These are phyloP conservation scores for Pythium folliculosum DNA, from an alignment of 352 stramenopile species.

Conservation along the genomic window DNA sequence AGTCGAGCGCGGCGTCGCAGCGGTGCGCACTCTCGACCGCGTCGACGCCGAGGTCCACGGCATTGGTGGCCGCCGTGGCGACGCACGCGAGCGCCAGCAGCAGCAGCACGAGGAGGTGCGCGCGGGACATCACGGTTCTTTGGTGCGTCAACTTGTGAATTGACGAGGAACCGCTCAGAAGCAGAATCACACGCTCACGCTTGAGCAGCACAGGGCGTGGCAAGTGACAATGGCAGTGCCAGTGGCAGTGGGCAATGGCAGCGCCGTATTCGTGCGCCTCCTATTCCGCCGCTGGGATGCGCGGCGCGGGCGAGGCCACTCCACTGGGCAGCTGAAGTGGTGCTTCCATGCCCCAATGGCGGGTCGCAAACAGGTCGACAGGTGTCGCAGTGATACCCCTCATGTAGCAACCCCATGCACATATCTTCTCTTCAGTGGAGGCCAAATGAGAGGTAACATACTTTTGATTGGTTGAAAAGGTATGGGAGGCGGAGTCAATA, in stretches of 20 bases:
- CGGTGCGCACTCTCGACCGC: neutral
- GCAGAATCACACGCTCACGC: neutral
- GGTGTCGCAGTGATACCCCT: constrained; percentile 18
- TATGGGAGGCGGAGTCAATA: neutral
- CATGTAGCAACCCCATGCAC: neutral
- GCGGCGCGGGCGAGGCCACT: neutral
- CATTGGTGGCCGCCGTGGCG: neutral
- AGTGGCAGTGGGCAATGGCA: neutral
- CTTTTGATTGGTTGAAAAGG: constrained; percentile 14
- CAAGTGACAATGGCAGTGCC: neutral
- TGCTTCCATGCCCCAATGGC: constrained; percentile 24
- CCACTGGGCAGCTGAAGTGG: constrained; percentile 4
- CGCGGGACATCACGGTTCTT: neutral
- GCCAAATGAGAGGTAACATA: neutral
- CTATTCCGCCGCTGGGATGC: constrained; percentile 28
- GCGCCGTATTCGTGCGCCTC: neutral
- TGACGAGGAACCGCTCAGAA: neutral
- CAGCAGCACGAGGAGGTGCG: neutral
- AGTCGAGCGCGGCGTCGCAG: constrained; percentile 57
- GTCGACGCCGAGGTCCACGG: constrained; percentile 8
- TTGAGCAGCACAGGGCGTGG: neutral
- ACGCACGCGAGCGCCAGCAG: constrained; percentile 8
- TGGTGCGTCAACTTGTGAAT: neutral
- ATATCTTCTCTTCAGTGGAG: neutral
- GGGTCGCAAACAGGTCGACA: constrained; percentile 21